Evolutionary conservation across 441 rosid genomes (phyloP).

Genomic region (Aleurites moluccanus): DNA sequence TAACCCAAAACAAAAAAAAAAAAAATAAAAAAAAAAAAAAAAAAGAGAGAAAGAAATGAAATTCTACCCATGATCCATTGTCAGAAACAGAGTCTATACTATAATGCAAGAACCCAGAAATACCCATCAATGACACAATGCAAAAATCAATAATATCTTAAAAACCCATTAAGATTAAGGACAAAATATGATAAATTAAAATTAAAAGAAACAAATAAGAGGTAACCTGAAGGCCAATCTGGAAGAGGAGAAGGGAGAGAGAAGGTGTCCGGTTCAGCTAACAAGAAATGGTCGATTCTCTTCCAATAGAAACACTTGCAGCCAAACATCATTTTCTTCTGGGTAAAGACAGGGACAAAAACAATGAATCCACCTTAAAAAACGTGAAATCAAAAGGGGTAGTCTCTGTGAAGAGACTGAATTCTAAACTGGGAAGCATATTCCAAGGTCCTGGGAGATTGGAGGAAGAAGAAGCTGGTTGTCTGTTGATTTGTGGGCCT

Average conservation of each 20-base stretch:
- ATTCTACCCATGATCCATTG: conserved; percentile 1
- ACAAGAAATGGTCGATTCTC: conserved; percentile 25
- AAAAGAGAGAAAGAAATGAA: background rate
- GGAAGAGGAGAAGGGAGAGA: conserved; percentile 66
- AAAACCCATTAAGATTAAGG: background rate
- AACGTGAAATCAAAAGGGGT: background rate
- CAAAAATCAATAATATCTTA: background rate
- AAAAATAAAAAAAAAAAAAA: background rate
- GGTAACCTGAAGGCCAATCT: conserved; percentile 68
- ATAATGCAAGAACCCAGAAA: conserved; percentile 21
- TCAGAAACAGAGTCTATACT: conserved; percentile 5
- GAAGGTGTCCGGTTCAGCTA: conserved; percentile 42
- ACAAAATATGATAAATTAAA: background rate
- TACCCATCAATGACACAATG: conserved; percentile 10
- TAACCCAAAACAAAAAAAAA: background rate
- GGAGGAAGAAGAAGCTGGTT: background rate
- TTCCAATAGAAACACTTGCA: conserved; percentile 54
- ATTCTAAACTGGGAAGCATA: conserved; percentile 7
- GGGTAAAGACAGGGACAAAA: background rate
- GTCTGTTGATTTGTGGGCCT: background rate
- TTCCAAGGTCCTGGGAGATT: background rate
- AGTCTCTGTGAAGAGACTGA: background rate
- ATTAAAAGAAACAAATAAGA: background rate
- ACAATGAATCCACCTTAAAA: background rate
- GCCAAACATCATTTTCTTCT: conserved; percentile 37